These are phyloP conservation scores for Monosporascus sp. DNA, from an alignment of 2,329 filamentous ascomycete species.

Conservation along the genomic window DNA sequence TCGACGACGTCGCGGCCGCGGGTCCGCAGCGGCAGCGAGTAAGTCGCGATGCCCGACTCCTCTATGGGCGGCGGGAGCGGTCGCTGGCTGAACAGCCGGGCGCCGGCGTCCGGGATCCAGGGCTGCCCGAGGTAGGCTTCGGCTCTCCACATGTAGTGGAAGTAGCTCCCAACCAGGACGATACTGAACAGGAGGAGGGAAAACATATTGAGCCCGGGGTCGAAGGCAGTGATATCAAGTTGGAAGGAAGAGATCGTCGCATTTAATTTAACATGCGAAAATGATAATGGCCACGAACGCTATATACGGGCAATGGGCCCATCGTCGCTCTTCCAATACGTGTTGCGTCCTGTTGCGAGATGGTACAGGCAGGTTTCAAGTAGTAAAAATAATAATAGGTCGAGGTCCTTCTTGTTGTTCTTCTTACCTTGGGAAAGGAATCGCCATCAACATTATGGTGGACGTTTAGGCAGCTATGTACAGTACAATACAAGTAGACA, in stretches of 20 bases:
- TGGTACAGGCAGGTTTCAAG: too few species aligned
- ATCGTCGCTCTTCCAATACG: too few species aligned
- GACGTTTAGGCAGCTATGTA: too few species aligned
- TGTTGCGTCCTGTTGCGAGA: too few species aligned
- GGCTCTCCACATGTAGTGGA: slow-evolving; percentile 38
- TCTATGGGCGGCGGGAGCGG: slow-evolving; percentile 40
- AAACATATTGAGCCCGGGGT: slow-evolving; percentile 16
- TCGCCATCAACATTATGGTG: too few species aligned
- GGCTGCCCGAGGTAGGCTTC: slow-evolving; percentile 38
- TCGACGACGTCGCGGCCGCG: slow-evolving; percentile 57
- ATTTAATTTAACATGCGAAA: slow-evolving; percentile 18
- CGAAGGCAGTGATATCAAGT: too few species aligned
- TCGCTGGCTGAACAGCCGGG: slow-evolving; percentile 41
- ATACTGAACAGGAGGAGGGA: slow-evolving; percentile 30
- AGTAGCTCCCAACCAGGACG: slow-evolving; percentile 31
- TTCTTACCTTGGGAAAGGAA: too few species aligned
- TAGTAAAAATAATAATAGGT: too few species aligned
- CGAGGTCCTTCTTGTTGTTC: too few species aligned
- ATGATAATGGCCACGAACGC: too few species aligned
- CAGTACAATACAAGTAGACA: too few species aligned
- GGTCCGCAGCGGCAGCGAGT: slow-evolving; percentile 53
- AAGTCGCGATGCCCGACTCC: slow-evolving; percentile 38
- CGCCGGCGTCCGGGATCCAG: slow-evolving; percentile 45
- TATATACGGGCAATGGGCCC: too few species aligned
- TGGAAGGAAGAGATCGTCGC: slow-evolving; percentile 22